Conservation (phyloP, 768 basidiomycete genomes). For the Infundibulicybe gibba region DNA sequence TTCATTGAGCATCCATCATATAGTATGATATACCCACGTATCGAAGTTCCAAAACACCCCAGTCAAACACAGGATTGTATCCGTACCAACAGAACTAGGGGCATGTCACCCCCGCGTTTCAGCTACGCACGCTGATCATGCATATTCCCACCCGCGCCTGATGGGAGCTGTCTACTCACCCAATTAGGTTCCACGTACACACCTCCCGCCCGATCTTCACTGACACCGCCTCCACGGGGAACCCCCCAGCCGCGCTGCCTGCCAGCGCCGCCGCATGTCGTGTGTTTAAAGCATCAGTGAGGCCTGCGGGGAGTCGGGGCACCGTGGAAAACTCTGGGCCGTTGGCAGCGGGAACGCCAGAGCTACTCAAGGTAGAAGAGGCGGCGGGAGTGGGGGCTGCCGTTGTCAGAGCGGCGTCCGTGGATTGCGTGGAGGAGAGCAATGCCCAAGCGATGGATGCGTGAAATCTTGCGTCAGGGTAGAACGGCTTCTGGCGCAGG, state of each 20-base stretch:
- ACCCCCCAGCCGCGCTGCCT: conserved; percentile 39
- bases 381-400: too few relatives aligned
- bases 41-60: too few relatives aligned
- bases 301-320: conserved; percentile 41
- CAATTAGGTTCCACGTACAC: conserved; percentile 38
- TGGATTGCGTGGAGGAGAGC: conserved; percentile 31
- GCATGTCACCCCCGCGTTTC: too few relatives aligned
- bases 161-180: conserved; percentile 10
- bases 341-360: not conserved
- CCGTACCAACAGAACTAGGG: too few relatives aligned
- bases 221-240: conserved; percentile 51
- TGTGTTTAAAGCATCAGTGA: conserved; percentile 48
- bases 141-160: conserved; percentile 1
- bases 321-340: conserved; percentile 39
- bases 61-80: not conserved
- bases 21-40: too few relatives aligned
- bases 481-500: conserved; percentile 77
- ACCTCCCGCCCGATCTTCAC: conserved; percentile 73
- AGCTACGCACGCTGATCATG: not conserved
- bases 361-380: too few relatives aligned
- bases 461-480: conserved; percentile 80
- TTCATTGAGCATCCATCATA: too few relatives aligned
- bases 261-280: conserved; percentile 39
- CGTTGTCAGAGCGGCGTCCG: not conserved
- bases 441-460: conserved; percentile 88